A percentile compares a stretch with the other conserved stretches of the same genome.
Conservation (phyloP, 345 rosid genomes). For the Citrus sinensis region DVS_A1.0 CM039164.1:4986501-4987000, state of each 20-base stretch:
- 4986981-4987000: no score
- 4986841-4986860: neutral
- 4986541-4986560: slow-evolving; percentile 41
- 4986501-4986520: neutral
- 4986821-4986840: neutral
- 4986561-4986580: slow-evolving; percentile 80
- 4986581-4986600: slow-evolving; percentile 84
- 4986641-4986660: slow-evolving; percentile 37
- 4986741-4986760: neutral
- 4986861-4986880: no score
- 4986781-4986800: neutral
- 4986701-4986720: neutral
- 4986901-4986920: no score
- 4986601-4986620: slow-evolving; percentile 67
- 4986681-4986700: neutral
- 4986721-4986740: neutral
- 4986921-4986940: no score
- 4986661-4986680: neutral
- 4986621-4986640: slow-evolving; percentile 75
- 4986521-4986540: neutral
- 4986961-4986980: no score
- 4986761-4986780: neutral
- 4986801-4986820: neutral
- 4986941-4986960: no score
- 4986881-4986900: neutral